These are phyloP conservation scores for Plectosphaerella plurivora DNA, from an alignment of 2,329 filamentous ascomycete species.

Conservation along the genomic window DNA sequence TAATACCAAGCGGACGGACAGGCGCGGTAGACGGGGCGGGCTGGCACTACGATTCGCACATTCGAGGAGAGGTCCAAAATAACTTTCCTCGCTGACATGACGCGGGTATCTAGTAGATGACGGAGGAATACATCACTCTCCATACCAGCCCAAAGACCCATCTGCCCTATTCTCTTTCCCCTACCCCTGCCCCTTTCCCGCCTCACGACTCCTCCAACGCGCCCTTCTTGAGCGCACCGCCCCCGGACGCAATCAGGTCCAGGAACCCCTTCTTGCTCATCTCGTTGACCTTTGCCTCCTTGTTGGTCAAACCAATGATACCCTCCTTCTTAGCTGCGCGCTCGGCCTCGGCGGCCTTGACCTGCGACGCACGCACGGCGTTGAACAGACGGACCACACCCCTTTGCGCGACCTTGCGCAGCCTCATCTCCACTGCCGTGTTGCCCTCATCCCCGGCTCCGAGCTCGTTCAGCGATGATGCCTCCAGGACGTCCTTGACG, in stretches of 20 bases:
- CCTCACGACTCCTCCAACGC: slow-evolving; percentile 51
- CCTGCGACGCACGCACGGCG: slow-evolving; percentile 86
- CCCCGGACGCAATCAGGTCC: slow-evolving; percentile 73
- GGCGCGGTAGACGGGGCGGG: neutral
- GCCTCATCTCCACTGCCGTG: slow-evolving; percentile 68
- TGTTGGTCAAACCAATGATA: slow-evolving; percentile 71
- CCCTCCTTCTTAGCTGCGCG: slow-evolving; percentile 65
- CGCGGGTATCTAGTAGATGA: slow-evolving; percentile 12
- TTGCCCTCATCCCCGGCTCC: slow-evolving; percentile 32
- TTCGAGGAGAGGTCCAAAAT: too few species aligned
- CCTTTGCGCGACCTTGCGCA: slow-evolving; percentile 84
- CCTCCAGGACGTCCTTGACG: slow-evolving; percentile 76
- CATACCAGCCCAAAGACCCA: neutral
- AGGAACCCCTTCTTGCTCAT: slow-evolving; percentile 97
- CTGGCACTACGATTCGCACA: neutral
- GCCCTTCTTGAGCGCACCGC: slow-evolving; percentile 55
- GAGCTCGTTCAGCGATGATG: slow-evolving; percentile 47
- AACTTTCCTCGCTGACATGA: neutral
- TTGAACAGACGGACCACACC: slow-evolving; percentile 97
- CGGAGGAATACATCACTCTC: slow-evolving; percentile 17
- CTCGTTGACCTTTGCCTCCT: slow-evolving; percentile 86
- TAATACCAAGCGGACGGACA: slow-evolving; percentile 1
- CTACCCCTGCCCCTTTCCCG: neutral
- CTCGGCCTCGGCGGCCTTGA: slow-evolving; percentile 77
- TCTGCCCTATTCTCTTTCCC: neutral